Conservation (phyloP, 2,329 filamentous ascomycete genomes). For the Didymella lethalis region DNA sequence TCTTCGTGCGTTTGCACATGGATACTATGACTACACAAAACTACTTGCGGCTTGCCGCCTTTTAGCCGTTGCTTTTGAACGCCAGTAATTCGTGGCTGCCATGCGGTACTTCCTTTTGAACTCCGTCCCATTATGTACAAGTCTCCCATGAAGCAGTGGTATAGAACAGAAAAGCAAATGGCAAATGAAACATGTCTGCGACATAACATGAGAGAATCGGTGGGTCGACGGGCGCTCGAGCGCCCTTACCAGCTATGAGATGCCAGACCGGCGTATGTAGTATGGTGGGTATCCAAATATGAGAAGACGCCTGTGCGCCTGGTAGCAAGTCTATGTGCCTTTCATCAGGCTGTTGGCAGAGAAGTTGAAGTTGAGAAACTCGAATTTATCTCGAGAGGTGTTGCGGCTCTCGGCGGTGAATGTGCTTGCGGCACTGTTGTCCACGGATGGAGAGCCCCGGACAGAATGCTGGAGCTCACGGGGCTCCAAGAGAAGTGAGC, state of each 20-base stretch:
- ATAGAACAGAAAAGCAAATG: constrained; percentile 43
- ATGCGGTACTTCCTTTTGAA: constrained; percentile 14
- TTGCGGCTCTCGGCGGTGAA: constrained; percentile 41
- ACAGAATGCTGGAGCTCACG: constrained; percentile 58
- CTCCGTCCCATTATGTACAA: constrained; percentile 21
- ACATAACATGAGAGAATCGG: constrained; percentile 22
- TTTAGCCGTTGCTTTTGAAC: constrained; percentile 14
- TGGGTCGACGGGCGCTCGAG: constrained; percentile 20
- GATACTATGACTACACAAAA: constrained; percentile 14
- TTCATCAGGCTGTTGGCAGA: constrained; percentile 41
- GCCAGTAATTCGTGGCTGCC: constrained; percentile 7
- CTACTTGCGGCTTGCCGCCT: constrained; percentile 4
- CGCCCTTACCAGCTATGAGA: constrained; percentile 25
- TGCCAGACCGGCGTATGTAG: constrained; percentile 3
- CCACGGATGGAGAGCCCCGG: constrained; percentile 38
- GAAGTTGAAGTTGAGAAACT: constrained; percentile 51
- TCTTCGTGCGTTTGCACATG: constrained; percentile 13
- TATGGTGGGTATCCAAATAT: constrained; percentile 25
- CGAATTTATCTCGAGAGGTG: constrained; percentile 48
- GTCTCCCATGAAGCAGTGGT: constrained; percentile 36
- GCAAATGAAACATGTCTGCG: constrained; percentile 39
- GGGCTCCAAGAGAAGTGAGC: constrained; percentile 84
- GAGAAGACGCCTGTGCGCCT: constrained; percentile 31
- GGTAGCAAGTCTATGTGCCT: constrained; percentile 40
- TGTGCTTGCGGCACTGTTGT: constrained; percentile 37